Percentiles rank a stretch among this genome's conserved stretches.
Evolutionary conservation across 2,329 filamentous ascomycete genomes (phyloP).

Genomic region (Podosphaera fusca): DNA sequence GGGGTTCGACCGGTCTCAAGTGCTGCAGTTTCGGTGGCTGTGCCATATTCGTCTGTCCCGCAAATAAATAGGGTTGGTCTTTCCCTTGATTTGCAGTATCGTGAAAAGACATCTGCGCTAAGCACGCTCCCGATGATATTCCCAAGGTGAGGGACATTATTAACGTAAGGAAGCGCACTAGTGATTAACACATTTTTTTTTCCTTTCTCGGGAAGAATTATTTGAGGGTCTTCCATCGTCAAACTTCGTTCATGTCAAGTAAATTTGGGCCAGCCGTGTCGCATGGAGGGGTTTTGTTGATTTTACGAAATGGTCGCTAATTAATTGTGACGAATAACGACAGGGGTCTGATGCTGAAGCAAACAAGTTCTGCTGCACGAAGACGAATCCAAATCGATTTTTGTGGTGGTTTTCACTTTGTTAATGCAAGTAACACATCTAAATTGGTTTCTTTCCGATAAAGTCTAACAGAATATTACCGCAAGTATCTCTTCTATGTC

Average conservation of each 20-base stretch:
- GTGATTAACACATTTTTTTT: conserved; percentile 81
- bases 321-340: no score
- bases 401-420: no score
- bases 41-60: conserved; percentile 86
- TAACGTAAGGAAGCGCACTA: conserved; percentile 71
- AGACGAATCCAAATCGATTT: no score
- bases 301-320: no score
- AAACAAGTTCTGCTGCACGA: no score
- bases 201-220: conserved; percentile 41
- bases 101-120: conserved; percentile 67
- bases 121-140: conserved; percentile 77
- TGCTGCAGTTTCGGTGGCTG: conserved; percentile 86
- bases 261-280: no score
- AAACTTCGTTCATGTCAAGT: neutral
- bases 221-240: conserved; percentile 12
- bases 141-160: conserved; percentile 61
- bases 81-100: conserved; percentile 59
- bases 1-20: conserved; percentile 70
- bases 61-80: conserved; percentile 67
- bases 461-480: no score
- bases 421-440: no score
- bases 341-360: no score
- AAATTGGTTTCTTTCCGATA: no score
- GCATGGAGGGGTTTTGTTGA: no score
- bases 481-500: no score